Evolutionary conservation across 2,329 filamentous ascomycete species (phyloP), one percentile per base, ranked within the genome.

Genomic region (Aschersonia sp.): DNA sequence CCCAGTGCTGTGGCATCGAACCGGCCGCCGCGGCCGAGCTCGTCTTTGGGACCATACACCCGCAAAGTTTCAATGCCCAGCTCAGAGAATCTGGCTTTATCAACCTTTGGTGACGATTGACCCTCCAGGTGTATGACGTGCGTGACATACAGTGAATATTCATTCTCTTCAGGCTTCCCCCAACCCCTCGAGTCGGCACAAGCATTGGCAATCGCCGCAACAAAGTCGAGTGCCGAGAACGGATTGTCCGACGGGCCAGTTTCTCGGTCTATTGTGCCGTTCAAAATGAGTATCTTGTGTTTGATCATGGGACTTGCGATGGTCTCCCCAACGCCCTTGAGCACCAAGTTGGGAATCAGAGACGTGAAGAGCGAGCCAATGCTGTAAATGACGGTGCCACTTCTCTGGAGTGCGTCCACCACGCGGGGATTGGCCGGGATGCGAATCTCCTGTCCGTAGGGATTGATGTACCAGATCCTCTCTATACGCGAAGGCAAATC

Each of bases 381-480:
- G 62, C 85, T 89, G 67, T 95, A 97, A 43, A 97, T 78, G 7
- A 96, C 72, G 1, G 79, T 81, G 48, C 79, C 74, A 0, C 85
- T 75, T 2, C 68, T 66, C 12, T 69, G 67, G 1, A 97, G 63
- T 0, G 87, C 79, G 6, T 79, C 74, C 0, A 94, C 57, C 0
- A 90, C 87, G 46, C 87, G 81, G 0, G 87, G 81, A 57, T 95
- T 97, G 2, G 87, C 85, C 0, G 81, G 76, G 0, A 89, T 85
- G 14, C 82, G 79, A 55, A 97, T 96, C 64, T 96, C 89, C 60
- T 96, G 87, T n/a, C 90, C 90, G 62, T 96, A 97, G 0, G 90
- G 90, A 59, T 96, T 97, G 68, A 97, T 97, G 68, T 97, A 97
- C 87, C 88, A 97, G 33, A 97, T 74, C 2, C 89, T 70, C 47